Percentiles rank a stretch among this genome's conserved stretches.
Evolutionary conservation across 352 stramenopile species (phyloP).

Genomic region (Phytophthora macrochlamydospora): DNA sequence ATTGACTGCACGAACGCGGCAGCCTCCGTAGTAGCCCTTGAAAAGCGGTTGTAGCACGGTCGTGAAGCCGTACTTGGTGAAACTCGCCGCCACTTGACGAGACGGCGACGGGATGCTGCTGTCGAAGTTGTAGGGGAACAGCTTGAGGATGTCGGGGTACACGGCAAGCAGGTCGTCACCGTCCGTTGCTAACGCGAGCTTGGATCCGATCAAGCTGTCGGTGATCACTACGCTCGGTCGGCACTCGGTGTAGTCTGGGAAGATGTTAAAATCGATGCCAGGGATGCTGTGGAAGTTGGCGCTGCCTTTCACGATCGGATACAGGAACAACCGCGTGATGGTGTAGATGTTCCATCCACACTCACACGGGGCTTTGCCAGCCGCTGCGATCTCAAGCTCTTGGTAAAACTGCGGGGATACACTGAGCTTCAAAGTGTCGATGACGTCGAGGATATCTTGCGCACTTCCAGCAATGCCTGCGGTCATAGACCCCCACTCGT

Average conservation of each 20-base stretch:
- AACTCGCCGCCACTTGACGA: constrained; percentile 4
- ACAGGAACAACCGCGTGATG: constrained; percentile 25
- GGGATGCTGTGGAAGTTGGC: constrained; percentile 31
- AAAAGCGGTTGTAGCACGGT: constrained; percentile 29
- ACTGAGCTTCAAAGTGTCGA: constrained; percentile 21
- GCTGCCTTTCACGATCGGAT: constrained; percentile 24
- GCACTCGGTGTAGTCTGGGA: constrained; percentile 38
- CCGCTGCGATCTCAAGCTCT: constrained; percentile 25
- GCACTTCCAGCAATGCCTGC: constrained; percentile 21
- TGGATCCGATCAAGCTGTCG: constrained; percentile 18
- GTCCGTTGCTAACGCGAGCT: constrained; percentile 22
- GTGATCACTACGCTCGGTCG: constrained; percentile 19
- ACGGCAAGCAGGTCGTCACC: constrained; percentile 21
- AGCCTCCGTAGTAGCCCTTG: constrained; percentile 32
- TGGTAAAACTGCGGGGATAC: constrained; percentile 24
- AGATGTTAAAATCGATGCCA: constrained; percentile 34
- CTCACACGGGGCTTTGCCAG: constrained; percentile 19
- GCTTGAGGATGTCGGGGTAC: constrained; percentile 20
- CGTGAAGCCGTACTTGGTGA: constrained; percentile 6
- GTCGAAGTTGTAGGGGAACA: constrained; percentile 40
- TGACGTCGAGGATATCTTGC: constrained; percentile 26
- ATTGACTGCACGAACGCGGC: constrained; percentile 30
- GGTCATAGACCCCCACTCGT: constrained; percentile 32
- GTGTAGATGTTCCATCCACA: constrained; percentile 30
- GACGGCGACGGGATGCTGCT: constrained; percentile 14